phyloP scores from a whole-genome alignment of 1,284 basidiomycete species.

The Pseudozyma thailandica region DNA sequence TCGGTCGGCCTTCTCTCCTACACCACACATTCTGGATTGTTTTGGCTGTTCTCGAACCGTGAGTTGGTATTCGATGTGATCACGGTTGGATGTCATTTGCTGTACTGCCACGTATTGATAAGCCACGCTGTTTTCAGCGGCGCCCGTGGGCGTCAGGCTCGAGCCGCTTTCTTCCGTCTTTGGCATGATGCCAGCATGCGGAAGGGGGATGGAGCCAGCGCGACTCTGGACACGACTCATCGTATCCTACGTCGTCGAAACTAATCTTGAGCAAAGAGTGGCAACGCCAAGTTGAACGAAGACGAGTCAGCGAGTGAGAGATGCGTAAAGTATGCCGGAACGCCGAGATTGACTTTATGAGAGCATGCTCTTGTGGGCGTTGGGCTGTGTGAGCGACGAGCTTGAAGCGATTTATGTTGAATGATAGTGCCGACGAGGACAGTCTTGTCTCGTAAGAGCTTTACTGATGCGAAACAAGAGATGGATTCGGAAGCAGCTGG shows the following conservation, averaged over 20 bases:
- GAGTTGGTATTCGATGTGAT: slow-evolving; percentile 61
- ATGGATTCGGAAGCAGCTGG: too few species aligned
- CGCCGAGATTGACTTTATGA: too few species aligned
- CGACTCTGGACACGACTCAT: slow-evolving; percentile 25
- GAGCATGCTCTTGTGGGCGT: neutral
- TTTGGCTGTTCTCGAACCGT: slow-evolving; percentile 63
- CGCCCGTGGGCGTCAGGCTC: slow-evolving; percentile 13
- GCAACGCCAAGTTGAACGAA: neutral
- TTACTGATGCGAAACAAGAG: too few species aligned
- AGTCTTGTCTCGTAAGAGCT: too few species aligned
- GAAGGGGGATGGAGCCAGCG: slow-evolving; percentile 7
- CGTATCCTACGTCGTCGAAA: neutral
- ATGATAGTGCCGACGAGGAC: too few species aligned
- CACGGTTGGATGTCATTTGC: slow-evolving; percentile 50
- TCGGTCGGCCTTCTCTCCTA: slow-evolving; percentile 83
- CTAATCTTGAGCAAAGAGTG: too few species aligned
- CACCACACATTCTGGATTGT: slow-evolving; percentile 65
- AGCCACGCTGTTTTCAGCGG: slow-evolving; percentile 43
- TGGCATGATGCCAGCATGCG: slow-evolving; percentile 12
- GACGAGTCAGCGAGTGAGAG: neutral
- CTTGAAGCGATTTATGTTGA: neutral
- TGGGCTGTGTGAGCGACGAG: neutral
- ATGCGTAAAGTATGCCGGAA: neutral
- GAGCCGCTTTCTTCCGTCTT: slow-evolving; percentile 38
- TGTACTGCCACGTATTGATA: slow-evolving; percentile 59